Base-by-base conservation (phyloP, 2,329 filamentous ascomycete species). In the Sarocladiaceae sp. region DNA sequence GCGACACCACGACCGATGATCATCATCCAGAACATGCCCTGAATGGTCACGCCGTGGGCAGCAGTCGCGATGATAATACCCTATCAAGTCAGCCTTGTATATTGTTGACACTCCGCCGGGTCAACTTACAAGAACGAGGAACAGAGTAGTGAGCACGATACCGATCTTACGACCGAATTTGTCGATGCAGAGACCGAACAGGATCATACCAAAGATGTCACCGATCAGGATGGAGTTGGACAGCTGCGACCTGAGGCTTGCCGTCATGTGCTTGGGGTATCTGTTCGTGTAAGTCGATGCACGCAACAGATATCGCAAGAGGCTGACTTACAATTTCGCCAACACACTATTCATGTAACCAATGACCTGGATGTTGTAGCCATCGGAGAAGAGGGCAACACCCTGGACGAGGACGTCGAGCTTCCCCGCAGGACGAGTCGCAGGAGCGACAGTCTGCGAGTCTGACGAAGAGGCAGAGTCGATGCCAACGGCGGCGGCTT, bases 11-110 rank as follows among this genome's bases (percentile, higher is more conserved):
- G 68, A 1, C 73, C 69, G 22, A 77, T 62, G 0, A 72, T 75
- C 67, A 77, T 69, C 68, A 77, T 77, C 74, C 74, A 77, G 48
- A 76, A 72, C 70, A 77, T 76, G 51, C 71, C 72, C 12, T 68
- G 50, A 23, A 69, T 65, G 1, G 71, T 75, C 2, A 62, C 56
- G 8, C 74, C 74, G 52, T 72, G 62, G 0, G 72, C 64, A 3
- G 72, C 75, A 0, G 71, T 73, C 1, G 73, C 71, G 13, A 77
- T 56, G 2, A 76, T 68, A 2, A 71, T 67, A 3, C 74, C 73
- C 39, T 46, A 15, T 10, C 10, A 8, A 33, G 29, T 15, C 15
- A 15, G 8, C 29, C 8, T 8, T 15, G 29, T 33, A 15, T 15
- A 15, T 8, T 33, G 8, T 33, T 33, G 29, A 33, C 15, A 33